Evolutionary conservation across 73 alveolate species (phyloP).

Genomic region (Tetrahymena borealis): DNA sequence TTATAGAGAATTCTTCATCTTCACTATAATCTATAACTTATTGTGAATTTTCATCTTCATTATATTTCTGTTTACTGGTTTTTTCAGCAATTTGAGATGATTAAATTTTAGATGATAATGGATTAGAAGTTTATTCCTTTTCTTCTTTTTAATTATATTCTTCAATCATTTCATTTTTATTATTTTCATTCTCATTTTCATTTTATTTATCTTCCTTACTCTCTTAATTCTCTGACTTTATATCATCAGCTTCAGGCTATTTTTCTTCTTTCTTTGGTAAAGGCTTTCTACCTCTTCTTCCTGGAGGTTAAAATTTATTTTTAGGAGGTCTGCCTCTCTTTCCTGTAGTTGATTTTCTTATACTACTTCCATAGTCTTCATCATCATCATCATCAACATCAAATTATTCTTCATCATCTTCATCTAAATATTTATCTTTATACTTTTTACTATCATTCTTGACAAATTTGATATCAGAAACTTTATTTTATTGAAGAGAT

Average conservation of each 20-base stretch:
- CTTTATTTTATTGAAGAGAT: neutral
- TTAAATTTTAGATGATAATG: no score
- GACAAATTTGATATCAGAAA: neutral
- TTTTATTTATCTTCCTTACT: neutral
- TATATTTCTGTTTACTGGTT: neutral
- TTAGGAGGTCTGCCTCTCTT: neutral
- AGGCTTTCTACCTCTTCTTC: neutral
- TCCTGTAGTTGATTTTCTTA: neutral
- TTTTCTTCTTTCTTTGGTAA: neutral
- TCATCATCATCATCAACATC: neutral
- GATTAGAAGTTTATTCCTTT: no score
- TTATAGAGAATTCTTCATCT: neutral
- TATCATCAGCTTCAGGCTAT: neutral
- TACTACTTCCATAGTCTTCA: neutral
- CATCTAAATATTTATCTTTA: neutral
- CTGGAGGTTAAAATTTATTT: neutral
- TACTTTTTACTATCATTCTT: neutral
- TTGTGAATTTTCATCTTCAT: neutral
- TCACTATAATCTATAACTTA: neutral
- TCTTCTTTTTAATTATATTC: no score
- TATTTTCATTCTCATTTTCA: no score
- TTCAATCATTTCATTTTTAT: no score
- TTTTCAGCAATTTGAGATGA: no score
- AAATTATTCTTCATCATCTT: neutral
- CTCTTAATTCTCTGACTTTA: neutral